A percentile compares a stretch with the other conserved stretches of the same genome.
Conservation (phyloP, 371 early-diverging fungal genomes). For the Actinomucor elegans region DNA sequence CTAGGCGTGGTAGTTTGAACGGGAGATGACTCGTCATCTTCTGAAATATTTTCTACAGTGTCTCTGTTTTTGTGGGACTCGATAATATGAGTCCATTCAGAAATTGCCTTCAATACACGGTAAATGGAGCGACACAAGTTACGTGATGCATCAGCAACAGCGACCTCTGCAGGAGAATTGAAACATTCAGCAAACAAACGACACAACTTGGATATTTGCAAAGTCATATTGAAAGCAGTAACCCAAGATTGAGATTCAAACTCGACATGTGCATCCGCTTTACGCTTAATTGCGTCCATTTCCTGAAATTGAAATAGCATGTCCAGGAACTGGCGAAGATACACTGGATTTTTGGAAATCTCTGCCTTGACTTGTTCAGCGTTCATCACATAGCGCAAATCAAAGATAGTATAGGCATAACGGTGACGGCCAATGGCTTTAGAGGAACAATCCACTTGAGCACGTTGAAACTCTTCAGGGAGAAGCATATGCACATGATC, state of each 20-base stretch:
- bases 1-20: background rate
- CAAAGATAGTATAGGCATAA: slow-evolving; percentile 84
- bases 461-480: slow-evolving; percentile 37
- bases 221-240: slow-evolving; percentile 84
- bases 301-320: slow-evolving; percentile 86
- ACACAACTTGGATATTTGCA: slow-evolving; percentile 77
- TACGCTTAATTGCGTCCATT: slow-evolving; percentile 85
- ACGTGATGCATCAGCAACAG: slow-evolving; percentile 17
- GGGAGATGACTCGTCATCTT: background rate
- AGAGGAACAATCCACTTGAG: slow-evolving; percentile 72
- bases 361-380: slow-evolving; percentile 58
- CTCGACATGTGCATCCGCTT: slow-evolving; percentile 78
- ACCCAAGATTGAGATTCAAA: slow-evolving; percentile 91
- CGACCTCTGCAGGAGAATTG: slow-evolving; percentile 2
- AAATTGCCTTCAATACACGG: slow-evolving; percentile 54
- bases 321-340: slow-evolving; percentile 77
- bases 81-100: slow-evolving; percentile 50
- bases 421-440: slow-evolving; percentile 76
- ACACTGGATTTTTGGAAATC: slow-evolving; percentile 55
- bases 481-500: slow-evolving; percentile 42
- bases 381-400: slow-evolving; percentile 78
- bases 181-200: slow-evolving; percentile 81
- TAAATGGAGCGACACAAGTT: slow-evolving; percentile 37
- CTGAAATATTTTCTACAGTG: background rate
- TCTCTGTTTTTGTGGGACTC: background rate